Percentiles rank a stretch among this genome's conserved stretches.
Evolutionary conservation across 1,284 basidiomycete genomes (phyloP).

Genomic region (Cutaneotrichosporon mucoides): DNA sequence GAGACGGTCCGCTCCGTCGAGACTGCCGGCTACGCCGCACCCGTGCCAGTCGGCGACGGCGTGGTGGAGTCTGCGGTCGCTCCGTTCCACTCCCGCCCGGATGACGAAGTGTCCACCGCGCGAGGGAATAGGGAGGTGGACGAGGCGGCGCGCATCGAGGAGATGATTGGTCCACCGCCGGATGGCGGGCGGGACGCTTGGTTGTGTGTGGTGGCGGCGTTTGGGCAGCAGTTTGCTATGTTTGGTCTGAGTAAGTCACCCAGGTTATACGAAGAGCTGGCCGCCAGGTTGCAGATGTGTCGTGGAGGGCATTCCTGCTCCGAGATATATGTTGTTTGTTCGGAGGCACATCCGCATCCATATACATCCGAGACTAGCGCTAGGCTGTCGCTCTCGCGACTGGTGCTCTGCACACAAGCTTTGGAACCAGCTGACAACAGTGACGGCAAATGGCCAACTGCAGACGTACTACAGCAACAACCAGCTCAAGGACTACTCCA

Average conservation of each 20-base stretch:
- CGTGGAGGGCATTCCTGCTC: no score
- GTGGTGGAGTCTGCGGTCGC: background rate
- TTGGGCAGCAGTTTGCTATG: constrained; percentile 39
- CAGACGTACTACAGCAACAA: constrained; percentile 38
- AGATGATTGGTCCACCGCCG: constrained; percentile 37
- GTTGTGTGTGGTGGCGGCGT: constrained; percentile 35
- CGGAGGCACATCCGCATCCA: no score
- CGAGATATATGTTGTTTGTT: background rate
- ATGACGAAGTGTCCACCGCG: background rate
- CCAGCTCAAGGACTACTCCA: constrained; percentile 33
- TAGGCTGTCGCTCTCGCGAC: no score
- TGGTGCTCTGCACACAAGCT: no score
- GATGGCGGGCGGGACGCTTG: constrained; percentile 46
- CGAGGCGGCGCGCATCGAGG: background rate
- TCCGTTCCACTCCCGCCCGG: background rate
- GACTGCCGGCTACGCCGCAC: background rate
- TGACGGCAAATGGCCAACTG: constrained; percentile 40
- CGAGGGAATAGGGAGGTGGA: background rate
- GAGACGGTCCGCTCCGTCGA: background rate
- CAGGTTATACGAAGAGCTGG: no score
- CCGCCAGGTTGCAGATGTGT: background rate
- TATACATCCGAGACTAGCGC: no score
- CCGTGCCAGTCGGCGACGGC: background rate
- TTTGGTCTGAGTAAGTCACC: constrained; percentile 42
- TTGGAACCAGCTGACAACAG: constrained; percentile 3